These are phyloP conservation scores for Erucastrum elatum DNA, from an alignment of 345 rosid genomes.

Conservation along the genomic window DNA sequence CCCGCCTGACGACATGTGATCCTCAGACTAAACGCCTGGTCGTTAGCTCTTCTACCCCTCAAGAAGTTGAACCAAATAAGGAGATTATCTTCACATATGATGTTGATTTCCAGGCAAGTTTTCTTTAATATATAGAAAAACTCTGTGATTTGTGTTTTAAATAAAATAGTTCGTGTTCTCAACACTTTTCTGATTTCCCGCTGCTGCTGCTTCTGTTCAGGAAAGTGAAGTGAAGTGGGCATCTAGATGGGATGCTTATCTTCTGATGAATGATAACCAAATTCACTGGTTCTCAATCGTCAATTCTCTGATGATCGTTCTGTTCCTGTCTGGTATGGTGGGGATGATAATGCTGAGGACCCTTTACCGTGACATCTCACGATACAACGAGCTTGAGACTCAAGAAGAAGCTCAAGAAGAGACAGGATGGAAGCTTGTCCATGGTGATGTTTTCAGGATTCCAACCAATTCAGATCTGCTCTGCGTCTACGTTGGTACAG, in stretches of 20 bases:
- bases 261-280: conserved; percentile 78
- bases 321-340: conserved; percentile 85
- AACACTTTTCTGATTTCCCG: conserved; percentile 7
- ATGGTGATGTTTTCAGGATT: conserved; percentile 81
- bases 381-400: conserved; percentile 81
- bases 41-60: conserved; percentile 83
- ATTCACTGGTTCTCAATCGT: conserved; percentile 86
- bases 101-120: conserved; percentile 79
- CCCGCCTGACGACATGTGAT: conserved; percentile 83
- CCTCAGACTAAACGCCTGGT: conserved; percentile 77
- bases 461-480: conserved; percentile 69
- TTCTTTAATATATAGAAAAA: background rate
- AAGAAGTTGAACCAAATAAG: conserved; percentile 78
- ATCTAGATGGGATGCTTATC: conserved; percentile 90
- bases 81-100: conserved; percentile 91
- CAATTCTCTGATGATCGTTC: conserved; percentile 83
- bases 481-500: conserved; percentile 76
- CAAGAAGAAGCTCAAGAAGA: conserved; percentile 92
- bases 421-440: conserved; percentile 90
- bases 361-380: conserved; percentile 80
- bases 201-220: conserved; percentile 40
- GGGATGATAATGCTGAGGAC: conserved; percentile 88
- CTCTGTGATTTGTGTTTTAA: background rate
- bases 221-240: conserved; percentile 93
- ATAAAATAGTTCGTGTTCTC: background rate